These are phyloP conservation scores for Ganoderma boninense DNA, from an alignment of 1,284 basidiomycete genomes.

Conservation along the genomic window DNA sequence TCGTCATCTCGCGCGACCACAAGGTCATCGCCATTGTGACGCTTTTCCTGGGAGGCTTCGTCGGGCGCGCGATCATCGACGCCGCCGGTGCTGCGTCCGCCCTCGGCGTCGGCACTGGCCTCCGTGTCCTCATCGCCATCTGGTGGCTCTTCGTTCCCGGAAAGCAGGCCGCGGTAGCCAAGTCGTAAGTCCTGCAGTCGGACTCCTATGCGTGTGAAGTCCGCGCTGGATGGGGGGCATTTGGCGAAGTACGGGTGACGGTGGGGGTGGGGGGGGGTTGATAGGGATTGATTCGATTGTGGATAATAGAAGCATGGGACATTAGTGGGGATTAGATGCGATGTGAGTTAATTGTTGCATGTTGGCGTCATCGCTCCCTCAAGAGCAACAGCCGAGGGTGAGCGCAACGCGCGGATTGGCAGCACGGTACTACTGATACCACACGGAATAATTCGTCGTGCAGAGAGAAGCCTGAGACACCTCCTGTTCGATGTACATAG, in stretches of 20 bases:
- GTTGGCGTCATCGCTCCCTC: background rate
- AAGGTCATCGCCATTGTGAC: slow-evolving; percentile 71
- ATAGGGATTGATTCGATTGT: background rate
- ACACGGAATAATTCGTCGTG: background rate
- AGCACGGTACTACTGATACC: background rate
- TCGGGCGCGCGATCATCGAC: slow-evolving; percentile 71
- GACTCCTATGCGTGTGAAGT: background rate
- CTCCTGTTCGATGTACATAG: background rate
- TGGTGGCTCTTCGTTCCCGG: slow-evolving; percentile 76
- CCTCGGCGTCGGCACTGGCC: slow-evolving; percentile 72
- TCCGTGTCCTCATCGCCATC: slow-evolving; percentile 69
- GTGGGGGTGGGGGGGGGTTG: no score
- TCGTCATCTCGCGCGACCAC: slow-evolving; percentile 75
- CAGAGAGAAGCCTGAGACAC: background rate
- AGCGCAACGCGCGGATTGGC: background rate
- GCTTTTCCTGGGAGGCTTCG: slow-evolving; percentile 82
- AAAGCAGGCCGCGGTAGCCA: slow-evolving; percentile 45
- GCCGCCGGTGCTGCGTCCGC: slow-evolving; percentile 69
- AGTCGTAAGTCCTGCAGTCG: background rate
- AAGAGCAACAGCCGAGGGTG: no score
- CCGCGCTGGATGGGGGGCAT: background rate
- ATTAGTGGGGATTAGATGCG: background rate
- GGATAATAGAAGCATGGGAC: background rate
- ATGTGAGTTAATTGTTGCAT: background rate
- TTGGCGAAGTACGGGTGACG: background rate